Conservation (phyloP, 208 protist species). For the Crithidia mellificae region DNA sequence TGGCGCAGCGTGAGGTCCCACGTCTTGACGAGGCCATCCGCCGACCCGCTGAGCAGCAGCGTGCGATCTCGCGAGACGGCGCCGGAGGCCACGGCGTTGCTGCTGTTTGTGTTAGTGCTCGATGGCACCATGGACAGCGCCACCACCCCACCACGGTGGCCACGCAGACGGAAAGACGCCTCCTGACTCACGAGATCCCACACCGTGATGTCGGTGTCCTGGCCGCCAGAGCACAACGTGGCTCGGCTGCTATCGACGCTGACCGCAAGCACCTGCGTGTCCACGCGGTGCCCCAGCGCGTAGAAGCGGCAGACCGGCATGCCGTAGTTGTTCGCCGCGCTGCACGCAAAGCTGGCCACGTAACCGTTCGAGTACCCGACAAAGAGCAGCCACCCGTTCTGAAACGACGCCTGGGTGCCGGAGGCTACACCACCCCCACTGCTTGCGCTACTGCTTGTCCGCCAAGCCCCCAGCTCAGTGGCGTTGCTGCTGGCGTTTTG, state of each 20-base stretch:
- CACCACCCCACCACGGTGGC: conserved; percentile 84
- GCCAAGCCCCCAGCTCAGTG: too few species aligned
- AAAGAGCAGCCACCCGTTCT: conserved; percentile 71
- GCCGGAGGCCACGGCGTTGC: neutral
- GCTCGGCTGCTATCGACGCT: conserved; percentile 53
- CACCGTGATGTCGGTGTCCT: conserved; percentile 98
- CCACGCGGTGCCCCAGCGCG: conserved; percentile 79
- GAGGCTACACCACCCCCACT: conserved; percentile 2
- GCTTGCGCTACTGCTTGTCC: neutral
- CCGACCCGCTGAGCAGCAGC: conserved; percentile 72
- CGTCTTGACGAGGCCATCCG: conserved; percentile 89
- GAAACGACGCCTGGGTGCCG: conserved; percentile 9
- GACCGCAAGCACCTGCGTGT: conserved; percentile 89
- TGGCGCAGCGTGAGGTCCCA: conserved; percentile 81
- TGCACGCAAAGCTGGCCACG: conserved; percentile 77
- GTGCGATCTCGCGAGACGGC: conserved; percentile 15
- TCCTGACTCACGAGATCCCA: conserved; percentile 95
- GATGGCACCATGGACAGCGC: conserved; percentile 63
- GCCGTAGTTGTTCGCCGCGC: conserved; percentile 77
- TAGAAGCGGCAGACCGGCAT: conserved; percentile 81
- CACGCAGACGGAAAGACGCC: conserved; percentile 75
- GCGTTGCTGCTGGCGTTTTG: neutral
- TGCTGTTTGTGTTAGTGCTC: neutral
- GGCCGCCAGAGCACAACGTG: conserved; percentile 86
- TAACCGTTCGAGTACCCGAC: conserved; percentile 88